Conservation (phyloP, 371 early-diverging fungal species). For the Apophysomyces ossiformis region DNA sequence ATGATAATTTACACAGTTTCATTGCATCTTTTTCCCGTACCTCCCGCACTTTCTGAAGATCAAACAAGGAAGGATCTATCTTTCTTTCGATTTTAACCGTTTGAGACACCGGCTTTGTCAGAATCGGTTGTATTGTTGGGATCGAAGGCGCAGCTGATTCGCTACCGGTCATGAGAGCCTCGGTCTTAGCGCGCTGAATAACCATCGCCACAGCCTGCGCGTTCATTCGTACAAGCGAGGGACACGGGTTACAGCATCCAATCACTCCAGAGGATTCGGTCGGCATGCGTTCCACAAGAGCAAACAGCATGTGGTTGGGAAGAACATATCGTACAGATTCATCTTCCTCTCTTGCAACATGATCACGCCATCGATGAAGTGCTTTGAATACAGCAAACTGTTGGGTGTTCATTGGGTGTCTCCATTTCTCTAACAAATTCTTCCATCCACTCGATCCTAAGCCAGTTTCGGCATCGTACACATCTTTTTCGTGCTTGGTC, state of each 20-base stretch:
- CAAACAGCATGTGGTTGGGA: slow-evolving; percentile 89
- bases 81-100: slow-evolving; percentile 14
- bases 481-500: slow-evolving; percentile 74
- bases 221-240: slow-evolving; percentile 84
- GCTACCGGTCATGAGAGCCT: slow-evolving; percentile 29
- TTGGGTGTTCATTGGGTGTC: slow-evolving; percentile 61
- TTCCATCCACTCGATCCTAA: slow-evolving; percentile 82
- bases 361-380: slow-evolving; percentile 92
- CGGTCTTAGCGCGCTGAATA: slow-evolving; percentile 61
- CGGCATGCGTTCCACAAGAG: slow-evolving; percentile 81
- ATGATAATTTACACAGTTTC: slow-evolving; percentile 38
- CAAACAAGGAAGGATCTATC: slow-evolving; percentile 43
- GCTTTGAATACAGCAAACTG: slow-evolving; percentile 83
- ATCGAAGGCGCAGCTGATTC: slow-evolving; percentile 25
- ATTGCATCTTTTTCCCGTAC: slow-evolving; percentile 26
- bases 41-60: slow-evolving; percentile 34
- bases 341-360: slow-evolving; percentile 88
- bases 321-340: slow-evolving; percentile 89
- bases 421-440: slow-evolving; percentile 65
- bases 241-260: slow-evolving; percentile 83
- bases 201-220: slow-evolving; percentile 75
- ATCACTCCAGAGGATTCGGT: slow-evolving; percentile 70
- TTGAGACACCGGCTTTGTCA: slow-evolving; percentile 9
- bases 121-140: slow-evolving; percentile 16
- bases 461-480: slow-evolving; percentile 79